Percentiles rank a stretch among this genome's conserved stretches.
Conservation (phyloP, 345 rosid species). For the Turnera subulata region DNA sequence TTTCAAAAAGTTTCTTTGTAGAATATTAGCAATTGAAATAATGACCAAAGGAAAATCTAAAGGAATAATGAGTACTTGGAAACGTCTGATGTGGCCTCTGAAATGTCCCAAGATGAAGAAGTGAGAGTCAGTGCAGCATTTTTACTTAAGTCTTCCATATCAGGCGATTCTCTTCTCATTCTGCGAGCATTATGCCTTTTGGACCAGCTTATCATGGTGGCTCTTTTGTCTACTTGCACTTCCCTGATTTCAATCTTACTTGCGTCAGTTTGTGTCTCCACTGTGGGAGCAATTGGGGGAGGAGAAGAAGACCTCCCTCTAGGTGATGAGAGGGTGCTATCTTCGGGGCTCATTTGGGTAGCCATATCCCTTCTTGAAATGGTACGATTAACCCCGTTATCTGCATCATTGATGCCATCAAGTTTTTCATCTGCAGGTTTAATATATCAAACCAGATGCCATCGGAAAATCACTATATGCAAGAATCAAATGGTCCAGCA, state of each 20-base stretch:
- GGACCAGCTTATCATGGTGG: slow-evolving; percentile 51
- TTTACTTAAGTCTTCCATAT: slow-evolving; percentile 31
- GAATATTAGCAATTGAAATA: too few species aligned
- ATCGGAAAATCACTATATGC: not conserved
- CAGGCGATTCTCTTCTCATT: slow-evolving; percentile 40
- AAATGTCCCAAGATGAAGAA: slow-evolving; percentile 55
- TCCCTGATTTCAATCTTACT: slow-evolving; percentile 66
- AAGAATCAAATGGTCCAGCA: not conserved
- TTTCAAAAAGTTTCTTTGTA: too few species aligned
- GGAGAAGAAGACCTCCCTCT: slow-evolving; percentile 43
- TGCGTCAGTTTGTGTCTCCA: slow-evolving; percentile 28
- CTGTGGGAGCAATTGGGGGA: slow-evolving; percentile 31
- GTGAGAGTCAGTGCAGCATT: slow-evolving; percentile 26
- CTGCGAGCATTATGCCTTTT: slow-evolving; percentile 41
- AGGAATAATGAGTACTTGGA: slow-evolving; percentile 74
- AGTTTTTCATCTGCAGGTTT: slow-evolving; percentile 52
- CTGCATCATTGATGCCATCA: slow-evolving; percentile 33
- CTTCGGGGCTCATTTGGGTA: slow-evolving; percentile 84
- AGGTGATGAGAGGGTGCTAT: slow-evolving; percentile 40
- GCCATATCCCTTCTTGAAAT: slow-evolving; percentile 80
- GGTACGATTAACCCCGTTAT: slow-evolving; percentile 36
- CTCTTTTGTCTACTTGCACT: slow-evolving; percentile 71
- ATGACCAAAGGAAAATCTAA: too few species aligned
- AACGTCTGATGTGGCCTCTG: slow-evolving; percentile 51
- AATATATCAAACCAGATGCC: slow-evolving; percentile 4